Evolutionary conservation across 176 grass and related monocot species (phyloP).

Genomic region (Coix lacrymajobi): DNA sequence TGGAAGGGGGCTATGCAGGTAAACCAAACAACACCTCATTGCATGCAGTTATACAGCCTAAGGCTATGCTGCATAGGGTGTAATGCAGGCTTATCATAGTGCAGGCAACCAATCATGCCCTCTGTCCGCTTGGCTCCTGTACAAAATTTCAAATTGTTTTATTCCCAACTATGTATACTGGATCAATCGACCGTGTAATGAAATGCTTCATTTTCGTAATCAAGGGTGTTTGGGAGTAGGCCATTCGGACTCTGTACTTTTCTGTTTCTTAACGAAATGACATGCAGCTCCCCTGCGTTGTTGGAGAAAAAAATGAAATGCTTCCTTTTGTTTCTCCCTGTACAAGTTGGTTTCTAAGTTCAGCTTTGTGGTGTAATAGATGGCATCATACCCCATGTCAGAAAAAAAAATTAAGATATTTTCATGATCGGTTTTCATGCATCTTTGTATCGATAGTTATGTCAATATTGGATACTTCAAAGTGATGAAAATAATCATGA

Average conservation of each 20-base stretch:
- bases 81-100: not conserved
- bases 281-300: too few species aligned
- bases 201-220: not conserved
- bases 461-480: not conserved
- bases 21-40: not conserved
- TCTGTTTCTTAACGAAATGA: too few species aligned
- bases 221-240: not conserved
- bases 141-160: not conserved
- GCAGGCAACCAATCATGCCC: not conserved
- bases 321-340: not conserved
- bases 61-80: not conserved
- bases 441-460: not conserved
- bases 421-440: not conserved
- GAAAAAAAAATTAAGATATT: not conserved
- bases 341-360: not conserved
- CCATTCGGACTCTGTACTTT: not conserved
- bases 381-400: not conserved
- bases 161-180: not conserved
- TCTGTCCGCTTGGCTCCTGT: not conserved
- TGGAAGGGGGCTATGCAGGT: not conserved
- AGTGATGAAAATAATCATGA: not conserved
- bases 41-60: not conserved
- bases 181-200: not conserved
- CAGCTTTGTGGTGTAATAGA: not conserved
- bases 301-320: not conserved